Base-by-base conservation (phyloP, 768 basidiomycete species). In the Termitomyces sp. region DNA sequence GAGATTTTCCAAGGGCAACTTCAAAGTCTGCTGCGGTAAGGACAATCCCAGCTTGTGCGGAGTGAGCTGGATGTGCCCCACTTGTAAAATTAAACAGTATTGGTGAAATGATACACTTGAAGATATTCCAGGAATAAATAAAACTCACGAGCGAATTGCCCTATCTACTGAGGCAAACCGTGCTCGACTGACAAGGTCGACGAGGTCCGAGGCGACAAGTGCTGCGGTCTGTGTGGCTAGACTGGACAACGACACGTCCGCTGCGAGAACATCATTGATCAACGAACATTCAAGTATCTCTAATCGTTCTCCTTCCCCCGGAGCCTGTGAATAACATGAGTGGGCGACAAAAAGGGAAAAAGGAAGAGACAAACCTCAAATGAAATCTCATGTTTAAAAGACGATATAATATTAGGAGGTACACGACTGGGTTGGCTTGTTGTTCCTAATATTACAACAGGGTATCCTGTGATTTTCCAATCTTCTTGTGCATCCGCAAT, bases 201-300 rank as follows among this genome's bases (percentile, higher is more conserved):
- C 80, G 15, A 98, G 78, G 72, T 98, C 97, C 15, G 78, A 83
- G 2, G 93, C 91, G 32, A 93, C 87, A 7, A 99, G 77, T 2
- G 95, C 95, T 16, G 97, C 97, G 4, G 96, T 96, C 69, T 96
- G 92, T 2, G 84, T 83, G 4, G 97, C 93, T 4, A 98, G 66
- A 5, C 74, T 71, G 39, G 75, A 71, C n/a, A 96, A 60, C 8
- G 89, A 89, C 2, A 97, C 88, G 74, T 99, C 97, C 0, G 90
- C 83, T 0, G 88, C 84, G 38, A 95, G 67, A 0, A 64, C 53
- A 28, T 72, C 70, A 12, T 74, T 72, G 2, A 70, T 61, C 6
- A 88, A 70, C 24, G 86, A 66, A 38, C 74, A 76, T 4, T 70
- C 64, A 28, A 96, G 76, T 44, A 94, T 85, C 56, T 78, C 79